Base-by-base conservation (phyloP, 805 yeast genomes). In the Novakomyces olei region DNA sequence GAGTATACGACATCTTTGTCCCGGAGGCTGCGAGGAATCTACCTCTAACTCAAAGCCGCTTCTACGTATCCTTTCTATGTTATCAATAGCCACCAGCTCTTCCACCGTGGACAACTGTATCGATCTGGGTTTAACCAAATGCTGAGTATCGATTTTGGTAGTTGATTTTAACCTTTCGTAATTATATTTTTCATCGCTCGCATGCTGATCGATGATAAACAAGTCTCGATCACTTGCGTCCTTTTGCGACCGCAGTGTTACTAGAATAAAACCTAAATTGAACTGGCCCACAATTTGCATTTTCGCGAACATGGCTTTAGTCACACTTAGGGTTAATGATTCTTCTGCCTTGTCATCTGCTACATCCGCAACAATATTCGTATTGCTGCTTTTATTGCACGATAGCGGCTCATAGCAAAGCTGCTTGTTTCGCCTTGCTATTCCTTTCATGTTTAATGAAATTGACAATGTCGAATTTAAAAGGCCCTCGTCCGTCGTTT, bases 191-290 rank as follows among this genome's bases (percentile, higher is more conserved):
- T 88, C 99, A 54, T 88, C 98, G 41, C 92, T 77, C 1, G 98
- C 98, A 55, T 88, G 99, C 51, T 88, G 99, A 49, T 88, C 99
- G 30, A 88, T 63, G 22, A 88, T 83, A 44, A 88, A 83, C 20
- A 85, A 44, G 45, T 80, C 80, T 5, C 32, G 14, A 6, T 31
- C 34, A 2, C 48, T 46, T 17, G 30, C 39, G 18, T 35, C 34
- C n/a, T 35, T 38, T 26, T 39, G 37, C 7, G 17, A 22, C 32
- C 70, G 58, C n/a, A n/a, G n/a, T 2, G 67, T 63, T 0, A 78
- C 88, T 14, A 83, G 48, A n/a, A 88, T 79, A 43, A 88, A 88
- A 0, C 96, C 98, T n/a, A 76, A 53, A 49, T 88, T 88, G 55
- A 88, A 88, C 52, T 88, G 98, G 0, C 99, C 99, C 5, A 85